phyloP scores from a whole-genome alignment of 176 grass and related monocot genomes.

The Lolium multiflorum region DNA sequence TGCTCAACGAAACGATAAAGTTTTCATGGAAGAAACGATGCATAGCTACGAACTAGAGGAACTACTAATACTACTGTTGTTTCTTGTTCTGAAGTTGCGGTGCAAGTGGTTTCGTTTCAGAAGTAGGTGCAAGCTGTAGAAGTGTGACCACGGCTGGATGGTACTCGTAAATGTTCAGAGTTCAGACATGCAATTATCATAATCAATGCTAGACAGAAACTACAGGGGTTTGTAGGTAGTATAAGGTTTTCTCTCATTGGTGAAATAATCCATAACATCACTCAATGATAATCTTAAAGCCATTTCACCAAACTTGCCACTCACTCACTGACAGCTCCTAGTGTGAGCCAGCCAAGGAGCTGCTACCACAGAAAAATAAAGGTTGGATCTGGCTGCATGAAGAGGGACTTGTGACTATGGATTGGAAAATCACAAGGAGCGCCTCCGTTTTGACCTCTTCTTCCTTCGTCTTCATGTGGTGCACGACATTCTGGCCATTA shows the following conservation, averaged over 20 bases:
- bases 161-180: constrained; percentile 9
- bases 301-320: constrained; percentile 45
- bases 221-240: neutral
- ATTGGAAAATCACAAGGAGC: constrained; percentile 33
- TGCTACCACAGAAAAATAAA: constrained; percentile 24
- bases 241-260: neutral
- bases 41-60: neutral
- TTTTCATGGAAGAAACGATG: neutral
- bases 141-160: constrained; percentile 33
- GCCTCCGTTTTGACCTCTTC: neutral
- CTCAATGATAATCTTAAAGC: neutral
- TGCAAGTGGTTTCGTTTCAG: constrained; percentile 34
- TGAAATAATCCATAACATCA: constrained; percentile 32
- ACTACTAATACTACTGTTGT: neutral
- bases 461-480: constrained; percentile 46
- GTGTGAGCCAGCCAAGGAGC: constrained; percentile 37
- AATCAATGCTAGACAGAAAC: neutral
- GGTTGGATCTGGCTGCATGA: constrained; percentile 27
- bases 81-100: constrained; percentile 36
- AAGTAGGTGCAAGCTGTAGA: constrained; percentile 32
- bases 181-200: constrained; percentile 42
- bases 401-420: constrained; percentile 21
- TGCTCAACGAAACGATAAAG: neutral
- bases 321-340: constrained; percentile 22
- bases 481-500: constrained; percentile 39